phyloP scores from a whole-genome alignment of 2,329 filamentous ascomycete genomes.

The Pezicula carpinea region DNA sequence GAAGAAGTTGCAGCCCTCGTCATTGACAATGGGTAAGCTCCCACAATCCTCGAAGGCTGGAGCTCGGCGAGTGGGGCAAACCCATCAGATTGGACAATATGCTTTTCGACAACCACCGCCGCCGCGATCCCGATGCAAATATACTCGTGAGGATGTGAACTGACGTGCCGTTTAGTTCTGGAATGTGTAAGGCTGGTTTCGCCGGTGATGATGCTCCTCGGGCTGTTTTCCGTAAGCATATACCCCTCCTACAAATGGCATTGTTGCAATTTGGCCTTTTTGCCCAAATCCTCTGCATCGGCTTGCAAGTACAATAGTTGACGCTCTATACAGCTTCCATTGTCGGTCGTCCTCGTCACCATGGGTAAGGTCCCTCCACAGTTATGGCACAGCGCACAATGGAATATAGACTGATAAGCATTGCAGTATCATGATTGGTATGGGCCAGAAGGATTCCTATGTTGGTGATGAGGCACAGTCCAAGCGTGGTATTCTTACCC shows the following conservation, averaged over 20 bases:
- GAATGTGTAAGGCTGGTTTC: constrained; percentile 99
- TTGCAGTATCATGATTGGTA: constrained; percentile 98
- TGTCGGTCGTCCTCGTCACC: constrained; percentile 98
- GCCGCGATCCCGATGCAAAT: constrained; percentile 3
- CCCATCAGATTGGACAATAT: constrained; percentile 3
- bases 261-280: constrained; percentile 1
- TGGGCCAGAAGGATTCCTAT: constrained; percentile 99
- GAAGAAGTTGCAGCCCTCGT: constrained; percentile 99
- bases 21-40: constrained; percentile 99
- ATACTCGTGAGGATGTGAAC: constrained; percentile 11
- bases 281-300: background rate
- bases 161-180: constrained; percentile 64
- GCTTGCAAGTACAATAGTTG: constrained; percentile 6
- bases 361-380: constrained; percentile 70
- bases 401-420: constrained; percentile 25
- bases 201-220: constrained; percentile 99
- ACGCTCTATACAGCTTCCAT: constrained; percentile 71
- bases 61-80: constrained; percentile 21
- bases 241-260: constrained; percentile 24
- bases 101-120: constrained; percentile 7
- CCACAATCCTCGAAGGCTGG: constrained; percentile 26
- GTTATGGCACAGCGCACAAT: constrained; percentile 9
- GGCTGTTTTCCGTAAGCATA: constrained; percentile 98
- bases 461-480: constrained; percentile 99
- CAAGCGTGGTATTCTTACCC: constrained; percentile 99